These are phyloP conservation scores for Trichosporon sp. DNA, from an alignment of 1,284 basidiomycete species.

Conservation along the genomic window DNA sequence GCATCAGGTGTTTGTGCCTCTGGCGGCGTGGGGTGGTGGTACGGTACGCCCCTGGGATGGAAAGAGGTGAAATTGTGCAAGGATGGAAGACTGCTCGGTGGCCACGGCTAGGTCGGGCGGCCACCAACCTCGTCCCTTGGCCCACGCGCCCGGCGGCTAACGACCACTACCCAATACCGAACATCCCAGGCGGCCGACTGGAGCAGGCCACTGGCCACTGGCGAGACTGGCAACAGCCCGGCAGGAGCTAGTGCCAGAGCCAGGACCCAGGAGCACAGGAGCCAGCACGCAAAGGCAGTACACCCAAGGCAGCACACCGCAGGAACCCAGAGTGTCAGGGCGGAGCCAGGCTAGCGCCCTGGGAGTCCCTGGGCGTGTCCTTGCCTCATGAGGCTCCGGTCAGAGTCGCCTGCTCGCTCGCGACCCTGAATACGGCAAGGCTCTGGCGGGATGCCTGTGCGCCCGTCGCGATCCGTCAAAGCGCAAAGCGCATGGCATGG, in stretches of 20 bases:
- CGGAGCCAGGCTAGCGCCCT: not conserved
- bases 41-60: conserved; percentile 1
- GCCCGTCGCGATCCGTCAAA: not conserved
- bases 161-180: not conserved
- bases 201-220: not conserved
- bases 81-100: not conserved
- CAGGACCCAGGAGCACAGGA: not conserved
- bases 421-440: not conserved
- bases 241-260: conserved; percentile 1
- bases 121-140: not conserved
- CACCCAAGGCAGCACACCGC: not conserved
- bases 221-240: not conserved
- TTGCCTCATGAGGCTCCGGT: not conserved
- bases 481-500: not conserved
- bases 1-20: not conserved
- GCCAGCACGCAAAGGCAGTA: not conserved
- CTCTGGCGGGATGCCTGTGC: conserved; percentile 7
- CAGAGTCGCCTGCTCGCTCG: not conserved
- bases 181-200: not conserved
- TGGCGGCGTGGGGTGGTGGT: not conserved
- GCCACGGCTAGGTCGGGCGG: not conserved
- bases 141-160: conserved; percentile 16
- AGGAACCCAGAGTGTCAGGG: conserved; percentile 8
- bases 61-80: not conserved
- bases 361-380: not conserved